Evolutionary conservation across 2,329 filamentous ascomycete species (phyloP), one percentile per base, ranked within the genome.

Genomic region (Aspergillus ibericus): DNA sequence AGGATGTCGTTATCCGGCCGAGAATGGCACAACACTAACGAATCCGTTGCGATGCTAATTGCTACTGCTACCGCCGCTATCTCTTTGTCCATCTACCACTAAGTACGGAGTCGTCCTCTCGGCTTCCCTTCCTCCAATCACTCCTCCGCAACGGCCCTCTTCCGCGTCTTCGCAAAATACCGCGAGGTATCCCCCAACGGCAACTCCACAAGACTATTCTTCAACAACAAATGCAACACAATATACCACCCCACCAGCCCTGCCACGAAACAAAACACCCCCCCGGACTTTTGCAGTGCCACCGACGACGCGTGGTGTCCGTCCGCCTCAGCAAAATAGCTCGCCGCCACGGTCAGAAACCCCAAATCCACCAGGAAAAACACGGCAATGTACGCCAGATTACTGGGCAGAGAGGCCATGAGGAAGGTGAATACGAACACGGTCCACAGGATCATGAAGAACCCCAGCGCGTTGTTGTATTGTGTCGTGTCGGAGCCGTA

Each of bases 401-500:
- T 82, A 48, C 64, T 73, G 0, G 79, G 75, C 0, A 81, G 60
- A 0, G 78, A 80, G 4, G 76, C 79, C 3, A 82, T 69, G 1
- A 81, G 64, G 60, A 82, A 81, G 15, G 77, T 77, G 12, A 80
- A 61, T 10, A 79, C 77, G 57, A 80, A 78, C 0, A 81, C 75
- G 0, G 79, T 76, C 80, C 80, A 82, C 62, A 81, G 71, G 72
- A 66, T 59, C 62, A 82, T 77, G 60, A 80, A 82, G 65, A 82
- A 81, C 0, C 80, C 80, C 1, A 82, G 68, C 1, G 80, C 80
- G 55, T 83, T 82, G 65, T 81, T 79, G 57, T 80, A 78, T 62
- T 79, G 70, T 1, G 68, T 68, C 0, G 72, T 74, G 51, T 78
- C 67, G n/a, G 69, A 67, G 8, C 78, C 78, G 59, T 82, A 82